Evolutionary conservation across 805 yeast species (phyloP).

Genomic region (Citeromyces matritensis): DNA sequence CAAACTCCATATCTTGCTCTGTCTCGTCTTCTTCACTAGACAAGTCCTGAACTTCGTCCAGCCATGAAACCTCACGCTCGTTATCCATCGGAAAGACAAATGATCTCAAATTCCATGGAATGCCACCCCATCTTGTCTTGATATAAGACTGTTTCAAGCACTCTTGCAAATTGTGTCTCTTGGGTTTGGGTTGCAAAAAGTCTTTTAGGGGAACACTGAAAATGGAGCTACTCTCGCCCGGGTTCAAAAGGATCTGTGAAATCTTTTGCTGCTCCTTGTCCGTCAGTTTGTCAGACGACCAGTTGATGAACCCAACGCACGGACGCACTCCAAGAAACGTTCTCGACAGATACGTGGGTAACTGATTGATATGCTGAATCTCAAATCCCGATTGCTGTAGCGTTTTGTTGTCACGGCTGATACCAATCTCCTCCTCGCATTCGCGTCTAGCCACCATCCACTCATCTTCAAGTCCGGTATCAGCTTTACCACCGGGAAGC

Average conservation of each 20-base stretch:
- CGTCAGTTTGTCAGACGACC: constrained; percentile 13
- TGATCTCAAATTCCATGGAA: constrained; percentile 51
- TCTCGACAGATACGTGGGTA: constrained; percentile 75
- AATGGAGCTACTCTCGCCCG: constrained; percentile 62
- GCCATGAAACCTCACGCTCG: constrained; percentile 45
- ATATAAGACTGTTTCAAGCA: constrained; percentile 17
- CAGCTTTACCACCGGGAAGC: constrained; percentile 90
- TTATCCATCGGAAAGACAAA: constrained; percentile 44
- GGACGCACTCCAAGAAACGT: constrained; percentile 79
- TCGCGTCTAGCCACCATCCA: constrained; percentile 73
- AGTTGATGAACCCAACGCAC: constrained; percentile 47
- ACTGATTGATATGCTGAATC: constrained; percentile 40
- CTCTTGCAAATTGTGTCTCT: constrained; percentile 12
- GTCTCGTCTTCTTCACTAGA: constrained; percentile 39
- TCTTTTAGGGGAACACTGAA: constrained; percentile 61
- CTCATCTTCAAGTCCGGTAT: constrained; percentile 45
- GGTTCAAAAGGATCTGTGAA: constrained; percentile 34
- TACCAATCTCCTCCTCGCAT: constrained; percentile 77
- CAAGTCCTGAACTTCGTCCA: constrained; percentile 41
- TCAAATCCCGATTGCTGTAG: constrained; percentile 30
- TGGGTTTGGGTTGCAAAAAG: constrained; percentile 22
- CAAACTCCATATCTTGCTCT: constrained; percentile 20
- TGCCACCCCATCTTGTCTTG: constrained; percentile 51
- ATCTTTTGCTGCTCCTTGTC: constrained; percentile 14
- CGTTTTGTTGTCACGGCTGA: constrained; percentile 31